Percentiles rank a stretch among this genome's conserved stretches.
Conservation (phyloP, 2,329 filamentous ascomycete genomes). For the Tolypocladium inflatum region DNA sequence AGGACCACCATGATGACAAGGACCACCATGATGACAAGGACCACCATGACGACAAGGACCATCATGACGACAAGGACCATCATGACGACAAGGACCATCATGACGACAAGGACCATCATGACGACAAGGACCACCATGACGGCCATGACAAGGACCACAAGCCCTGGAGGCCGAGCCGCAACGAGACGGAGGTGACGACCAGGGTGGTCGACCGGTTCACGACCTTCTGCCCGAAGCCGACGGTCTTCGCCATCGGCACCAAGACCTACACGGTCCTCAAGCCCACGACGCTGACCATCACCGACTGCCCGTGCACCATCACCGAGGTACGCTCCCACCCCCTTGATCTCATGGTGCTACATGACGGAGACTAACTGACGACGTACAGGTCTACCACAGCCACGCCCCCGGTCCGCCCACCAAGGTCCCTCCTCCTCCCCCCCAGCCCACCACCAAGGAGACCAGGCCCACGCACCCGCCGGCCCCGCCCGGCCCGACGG, state of each 20-base stretch:
- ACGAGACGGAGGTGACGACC: slow-evolving; percentile 19
- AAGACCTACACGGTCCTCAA: slow-evolving; percentile 44
- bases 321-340: slow-evolving; percentile 18
- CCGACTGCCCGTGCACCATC: slow-evolving; percentile 42
- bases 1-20: neutral
- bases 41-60: neutral
- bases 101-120: neutral
- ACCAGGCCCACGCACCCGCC: neutral
- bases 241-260: slow-evolving; percentile 38
- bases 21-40: neutral
- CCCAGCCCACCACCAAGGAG: slow-evolving; percentile 1
- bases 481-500: neutral
- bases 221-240: slow-evolving; percentile 37
- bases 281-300: slow-evolving; percentile 45
- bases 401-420: neutral
- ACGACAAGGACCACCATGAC: neutral
- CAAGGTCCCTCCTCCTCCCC: slow-evolving; percentile 5
- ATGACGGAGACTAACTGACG: neutral
- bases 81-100: neutral
- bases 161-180: neutral
- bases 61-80: neutral
- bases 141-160: neutral
- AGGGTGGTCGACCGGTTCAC: slow-evolving; percentile 25
- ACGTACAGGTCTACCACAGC: slow-evolving; percentile 5
- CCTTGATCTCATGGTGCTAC: neutral